Evolutionary conservation across 495 filamentous ascomycete species (phyloP).

Genomic region (Alectoria sarmentosa): DNA sequence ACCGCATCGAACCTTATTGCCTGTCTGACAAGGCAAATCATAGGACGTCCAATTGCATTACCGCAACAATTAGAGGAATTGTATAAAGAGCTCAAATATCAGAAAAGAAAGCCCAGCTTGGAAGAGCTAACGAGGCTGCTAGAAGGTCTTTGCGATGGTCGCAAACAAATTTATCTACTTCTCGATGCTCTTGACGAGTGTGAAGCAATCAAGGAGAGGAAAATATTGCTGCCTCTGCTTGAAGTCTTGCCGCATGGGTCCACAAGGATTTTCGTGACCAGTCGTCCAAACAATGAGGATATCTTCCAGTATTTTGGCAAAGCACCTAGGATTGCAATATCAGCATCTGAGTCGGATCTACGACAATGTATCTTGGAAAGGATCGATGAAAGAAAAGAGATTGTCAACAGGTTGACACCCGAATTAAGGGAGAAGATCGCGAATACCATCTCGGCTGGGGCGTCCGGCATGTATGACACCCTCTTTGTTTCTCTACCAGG

Average conservation of each 20-base stretch:
- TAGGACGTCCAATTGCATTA: not conserved
- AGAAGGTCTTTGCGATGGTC: not conserved
- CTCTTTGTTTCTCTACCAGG: not conserved
- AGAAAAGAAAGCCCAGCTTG: not conserved
- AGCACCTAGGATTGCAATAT: not conserved
- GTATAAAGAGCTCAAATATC: not conserved
- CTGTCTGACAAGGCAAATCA: constrained; percentile 31
- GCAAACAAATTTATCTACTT: constrained; percentile 33
- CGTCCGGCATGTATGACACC: constrained; percentile 9
- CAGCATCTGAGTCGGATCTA: not conserved
- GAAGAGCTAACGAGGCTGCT: not conserved
- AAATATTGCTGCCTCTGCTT: not conserved
- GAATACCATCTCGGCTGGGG: not conserved
- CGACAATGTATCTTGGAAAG: constrained; percentile 1
- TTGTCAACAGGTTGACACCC: not conserved
- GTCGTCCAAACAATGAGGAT: constrained; percentile 16
- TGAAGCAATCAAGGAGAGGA: not conserved
- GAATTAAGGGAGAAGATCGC: not conserved
- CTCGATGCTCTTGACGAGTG: constrained; percentile 44
- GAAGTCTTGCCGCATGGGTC: not conserved
- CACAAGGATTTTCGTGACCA: constrained; percentile 11
- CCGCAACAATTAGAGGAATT: constrained; percentile 3
- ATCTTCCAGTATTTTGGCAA: constrained; percentile 1
- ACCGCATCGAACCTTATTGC: constrained; percentile 21
- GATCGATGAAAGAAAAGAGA: constrained; percentile 7